Base-by-base conservation (phyloP, 768 basidiomycete species). In the Xerocomellus chrysenteron region DNA sequence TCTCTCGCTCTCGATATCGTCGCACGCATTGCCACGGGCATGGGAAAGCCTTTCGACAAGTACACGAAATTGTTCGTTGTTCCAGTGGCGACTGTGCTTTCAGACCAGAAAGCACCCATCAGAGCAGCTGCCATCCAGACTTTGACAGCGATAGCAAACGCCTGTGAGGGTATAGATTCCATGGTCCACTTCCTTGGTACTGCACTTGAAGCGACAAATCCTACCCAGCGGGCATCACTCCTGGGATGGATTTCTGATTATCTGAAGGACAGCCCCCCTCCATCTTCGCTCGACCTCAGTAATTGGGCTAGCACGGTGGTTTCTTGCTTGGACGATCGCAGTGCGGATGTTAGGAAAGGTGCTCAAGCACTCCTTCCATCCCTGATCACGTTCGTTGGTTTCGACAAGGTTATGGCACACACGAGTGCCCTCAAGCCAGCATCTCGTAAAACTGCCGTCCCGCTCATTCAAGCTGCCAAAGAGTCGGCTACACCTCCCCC, bases 1-100 rank as follows among this genome's bases (percentile, higher is more conserved):
- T 76, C 80, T 14, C 80, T 97, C 45, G 90, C 96, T 24, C 82
- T 99, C 21, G 94, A 96, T 67, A 88, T 96, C 54, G 86, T 98
- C 51, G 81, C 87, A 36, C 89, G 92, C 33, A 86, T 98, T 60
- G 94, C 97, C 8, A 84, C 80, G 2, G 95, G 94, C 2, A 98
- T 99, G 93, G 94, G 94, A 41, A 93, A 89, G 68, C 84, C 92
- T 2, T 98, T 99, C 67, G 96, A 98, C 65, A 96, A 92, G 71
- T 82, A 96, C 65, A 80, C 82, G 3, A 86, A 88, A 33, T 77
- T 92, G 54, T 89, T 94, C 64, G 82, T 84, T 10, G 72, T 84
- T 0, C 86, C 94, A 0, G 79, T 98, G 21, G 85, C 87, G 5
- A 86, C 87, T 7, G 94, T 93, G 11, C 82, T 98, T 11, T 82